A percentile compares a stretch with the other conserved stretches of the same genome.
Evolutionary conservation across 306 rosid genomes (phyloP).

Genomic region (Sesbania bispinosa): DNA sequence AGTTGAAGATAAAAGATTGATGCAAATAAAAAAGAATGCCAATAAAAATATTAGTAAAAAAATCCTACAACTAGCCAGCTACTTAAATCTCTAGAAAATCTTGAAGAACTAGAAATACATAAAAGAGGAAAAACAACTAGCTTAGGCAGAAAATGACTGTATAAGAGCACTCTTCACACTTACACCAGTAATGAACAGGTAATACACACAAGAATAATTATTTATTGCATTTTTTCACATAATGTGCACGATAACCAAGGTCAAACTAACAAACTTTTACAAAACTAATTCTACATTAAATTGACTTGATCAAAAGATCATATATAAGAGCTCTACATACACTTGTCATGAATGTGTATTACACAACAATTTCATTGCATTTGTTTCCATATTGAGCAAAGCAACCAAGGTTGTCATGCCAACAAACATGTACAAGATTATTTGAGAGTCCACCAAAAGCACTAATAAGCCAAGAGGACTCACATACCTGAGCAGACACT

Average conservation of each 20-base stretch:
- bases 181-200: constrained; percentile 5
- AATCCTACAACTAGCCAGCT: background rate
- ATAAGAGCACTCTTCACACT: background rate
- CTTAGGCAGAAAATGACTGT: no score
- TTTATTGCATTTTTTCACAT: background rate
- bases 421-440: background rate
- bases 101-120: background rate
- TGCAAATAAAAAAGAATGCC: background rate
- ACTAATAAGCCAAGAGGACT: constrained; percentile 8
- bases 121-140: background rate
- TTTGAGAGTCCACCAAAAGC: background rate
- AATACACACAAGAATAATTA: background rate
- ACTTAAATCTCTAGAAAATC: background rate
- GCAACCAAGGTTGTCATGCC: background rate
- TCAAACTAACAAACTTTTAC: background rate
- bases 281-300: background rate
- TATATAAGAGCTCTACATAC: background rate
- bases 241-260: background rate
- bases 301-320: background rate
- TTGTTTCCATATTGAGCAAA: constrained; percentile 1
- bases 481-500: constrained; percentile 62
- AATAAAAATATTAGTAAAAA: background rate
- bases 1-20: background rate
- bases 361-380: background rate
- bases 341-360: constrained; percentile 1